Percentiles rank a stretch among this genome's conserved stretches.
phyloP scores from a whole-genome alignment of 2,329 filamentous ascomycete genomes.

The Aureobasidium sp. region DNA sequence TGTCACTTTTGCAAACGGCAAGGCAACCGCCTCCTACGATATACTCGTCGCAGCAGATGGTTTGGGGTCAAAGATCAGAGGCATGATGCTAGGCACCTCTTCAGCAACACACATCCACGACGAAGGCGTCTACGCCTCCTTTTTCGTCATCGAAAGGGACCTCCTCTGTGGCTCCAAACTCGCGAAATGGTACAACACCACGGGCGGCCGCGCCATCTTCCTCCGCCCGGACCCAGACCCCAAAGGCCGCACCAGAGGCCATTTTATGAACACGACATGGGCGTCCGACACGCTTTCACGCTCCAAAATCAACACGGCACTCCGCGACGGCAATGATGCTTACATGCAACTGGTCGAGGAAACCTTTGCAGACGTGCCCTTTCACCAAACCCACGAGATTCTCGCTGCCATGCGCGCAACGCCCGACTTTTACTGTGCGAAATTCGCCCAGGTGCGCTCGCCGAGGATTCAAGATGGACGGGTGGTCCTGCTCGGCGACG shows the following conservation, averaged over 20 bases:
- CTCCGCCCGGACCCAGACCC: slow-evolving; percentile 28
- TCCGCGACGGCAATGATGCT: slow-evolving; percentile 27
- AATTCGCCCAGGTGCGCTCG: slow-evolving; percentile 28
- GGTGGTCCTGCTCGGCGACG: slow-evolving; percentile 34
- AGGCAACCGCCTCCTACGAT: slow-evolving; percentile 33
- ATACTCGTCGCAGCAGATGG: slow-evolving; percentile 44
- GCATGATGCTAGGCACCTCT: slow-evolving; percentile 35
- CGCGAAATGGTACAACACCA: slow-evolving; percentile 30
- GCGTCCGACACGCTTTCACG: slow-evolving; percentile 22
- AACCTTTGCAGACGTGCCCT: slow-evolving; percentile 14
- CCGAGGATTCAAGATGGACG: slow-evolving; percentile 25
- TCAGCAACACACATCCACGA: slow-evolving; percentile 30
- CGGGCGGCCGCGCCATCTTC: slow-evolving; percentile 32
- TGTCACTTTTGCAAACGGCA: slow-evolving; percentile 35
- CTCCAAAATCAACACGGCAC: slow-evolving; percentile 33
- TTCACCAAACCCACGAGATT: slow-evolving; percentile 14
- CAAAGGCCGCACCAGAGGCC: slow-evolving; percentile 22
- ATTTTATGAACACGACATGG: slow-evolving; percentile 30
- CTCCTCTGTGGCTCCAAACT: slow-evolving; percentile 31
- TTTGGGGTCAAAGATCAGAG: slow-evolving; percentile 38
- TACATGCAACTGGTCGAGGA: slow-evolving; percentile 27
- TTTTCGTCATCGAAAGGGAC: slow-evolving; percentile 33
- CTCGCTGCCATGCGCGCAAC: slow-evolving; percentile 14
- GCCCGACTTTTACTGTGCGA: slow-evolving; percentile 21
- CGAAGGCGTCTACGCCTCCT: slow-evolving; percentile 34